Percentiles rank a stretch among this genome's conserved stretches.
phyloP scores from a whole-genome alignment of 495 filamentous ascomycete genomes.

The Entonaema liquescens region DNA sequence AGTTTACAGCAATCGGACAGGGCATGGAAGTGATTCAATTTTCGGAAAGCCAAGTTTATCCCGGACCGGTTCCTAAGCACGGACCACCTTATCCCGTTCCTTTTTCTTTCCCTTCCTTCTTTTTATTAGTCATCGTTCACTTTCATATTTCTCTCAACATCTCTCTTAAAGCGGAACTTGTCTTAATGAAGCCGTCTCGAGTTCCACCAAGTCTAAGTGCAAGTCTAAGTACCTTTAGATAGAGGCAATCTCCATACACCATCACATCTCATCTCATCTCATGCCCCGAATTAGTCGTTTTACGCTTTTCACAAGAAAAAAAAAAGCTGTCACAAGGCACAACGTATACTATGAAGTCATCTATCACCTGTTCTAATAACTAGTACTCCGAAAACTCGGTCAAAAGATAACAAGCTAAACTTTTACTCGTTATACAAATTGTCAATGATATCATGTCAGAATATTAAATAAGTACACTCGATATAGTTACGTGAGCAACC shows the following conservation, averaged over 20 bases:
- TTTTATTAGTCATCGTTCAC: neutral
- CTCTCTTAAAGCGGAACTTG: neutral
- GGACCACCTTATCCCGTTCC: neutral
- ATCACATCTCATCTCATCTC: constrained; percentile 16
- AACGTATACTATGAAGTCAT: neutral
- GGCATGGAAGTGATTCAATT: constrained; percentile 1
- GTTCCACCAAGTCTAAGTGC: constrained; percentile 14
- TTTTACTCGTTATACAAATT: neutral
- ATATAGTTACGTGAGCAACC: neutral
- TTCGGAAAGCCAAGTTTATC: constrained; percentile 15
- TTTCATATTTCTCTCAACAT: neutral
- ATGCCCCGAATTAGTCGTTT: constrained; percentile 11
- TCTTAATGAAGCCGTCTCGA: constrained; percentile 6
- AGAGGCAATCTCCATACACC: neutral
- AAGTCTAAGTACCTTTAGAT: too few relatives aligned
- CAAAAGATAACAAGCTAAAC: neutral
- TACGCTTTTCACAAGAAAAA: neutral
- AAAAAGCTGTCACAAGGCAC: neutral
- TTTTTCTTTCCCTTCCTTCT: neutral
- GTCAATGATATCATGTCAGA: neutral
- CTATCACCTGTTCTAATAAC: neutral
- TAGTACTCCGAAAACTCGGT: neutral
- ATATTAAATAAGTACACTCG: neutral
- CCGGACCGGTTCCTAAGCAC: constrained; percentile 3
- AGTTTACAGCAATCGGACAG: too few relatives aligned